These are phyloP conservation scores for Seiridium unicorne DNA, from an alignment of 2,329 filamentous ascomycete genomes.

Conservation along the genomic window DNA sequence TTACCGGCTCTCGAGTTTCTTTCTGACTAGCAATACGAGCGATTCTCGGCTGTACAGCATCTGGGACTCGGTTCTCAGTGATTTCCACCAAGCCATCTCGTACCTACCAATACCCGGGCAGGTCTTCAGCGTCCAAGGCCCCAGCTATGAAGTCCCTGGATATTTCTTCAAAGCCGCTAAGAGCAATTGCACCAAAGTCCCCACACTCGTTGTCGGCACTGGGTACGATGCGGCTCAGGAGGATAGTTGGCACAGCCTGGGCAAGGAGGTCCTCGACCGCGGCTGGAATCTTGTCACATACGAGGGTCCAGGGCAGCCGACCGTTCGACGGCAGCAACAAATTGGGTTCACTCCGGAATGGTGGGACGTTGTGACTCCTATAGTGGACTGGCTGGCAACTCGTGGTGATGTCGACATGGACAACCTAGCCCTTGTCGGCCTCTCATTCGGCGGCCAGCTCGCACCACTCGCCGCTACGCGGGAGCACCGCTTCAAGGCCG, in stretches of 20 bases:
- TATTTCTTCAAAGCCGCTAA: constrained; percentile 16
- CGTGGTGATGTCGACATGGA: constrained; percentile 7
- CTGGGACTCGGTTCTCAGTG: constrained; percentile 32
- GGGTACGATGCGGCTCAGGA: constrained; percentile 36
- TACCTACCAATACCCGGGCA: constrained; percentile 33
- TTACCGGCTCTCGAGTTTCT: constrained; percentile 40
- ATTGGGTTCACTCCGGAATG: constrained; percentile 34
- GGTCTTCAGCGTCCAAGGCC: constrained; percentile 28
- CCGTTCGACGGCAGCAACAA: constrained; percentile 28
- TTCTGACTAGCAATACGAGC: constrained; percentile 35
- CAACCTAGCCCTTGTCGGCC: neutral
- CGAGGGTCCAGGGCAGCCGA: constrained; percentile 35
- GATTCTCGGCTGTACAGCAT: constrained; percentile 37
- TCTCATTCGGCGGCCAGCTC: constrained; percentile 5
- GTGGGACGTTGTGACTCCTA: constrained; percentile 31
- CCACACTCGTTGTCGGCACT: constrained; percentile 32
- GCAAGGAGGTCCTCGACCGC: constrained; percentile 24
- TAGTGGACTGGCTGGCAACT: constrained; percentile 1
- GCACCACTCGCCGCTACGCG: neutral
- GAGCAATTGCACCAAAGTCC: constrained; percentile 13
- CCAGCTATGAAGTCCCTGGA: constrained; percentile 18
- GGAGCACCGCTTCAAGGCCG: constrained; percentile 7
- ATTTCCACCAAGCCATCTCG: constrained; percentile 36
- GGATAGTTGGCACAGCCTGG: constrained; percentile 30
- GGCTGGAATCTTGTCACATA: constrained; percentile 29